Conservation (phyloP, 2,329 filamentous ascomycete species). For the Trichoderma gracile region DNA sequence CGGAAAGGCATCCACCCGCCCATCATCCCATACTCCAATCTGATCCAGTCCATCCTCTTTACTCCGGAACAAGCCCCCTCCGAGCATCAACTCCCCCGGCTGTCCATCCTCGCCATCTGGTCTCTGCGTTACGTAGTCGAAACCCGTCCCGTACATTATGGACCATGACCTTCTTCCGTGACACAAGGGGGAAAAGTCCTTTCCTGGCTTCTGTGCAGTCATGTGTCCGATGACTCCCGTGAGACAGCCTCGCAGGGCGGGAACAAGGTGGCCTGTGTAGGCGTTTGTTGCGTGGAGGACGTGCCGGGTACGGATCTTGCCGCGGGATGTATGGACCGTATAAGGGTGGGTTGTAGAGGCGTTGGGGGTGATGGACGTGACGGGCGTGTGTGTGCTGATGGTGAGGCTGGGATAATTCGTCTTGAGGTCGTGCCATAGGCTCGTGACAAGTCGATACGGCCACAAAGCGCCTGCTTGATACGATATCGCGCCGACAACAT, state of each 20-base stretch:
- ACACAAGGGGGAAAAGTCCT: slow-evolving; percentile 33
- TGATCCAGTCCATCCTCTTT: slow-evolving; percentile 46
- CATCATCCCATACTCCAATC: slow-evolving; percentile 51
- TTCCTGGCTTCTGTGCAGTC: slow-evolving; percentile 50
- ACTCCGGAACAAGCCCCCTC: slow-evolving; percentile 52
- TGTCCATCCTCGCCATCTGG: slow-evolving; percentile 36
- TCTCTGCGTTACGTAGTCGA: slow-evolving; percentile 56
- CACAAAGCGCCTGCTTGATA: slow-evolving; percentile 52
- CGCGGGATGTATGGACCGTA: slow-evolving; percentile 47
- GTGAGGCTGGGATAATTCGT: slow-evolving; percentile 38
- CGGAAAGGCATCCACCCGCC: slow-evolving; percentile 42
- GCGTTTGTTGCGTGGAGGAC: slow-evolving; percentile 62
- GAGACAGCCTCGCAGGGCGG: slow-evolving; percentile 48
- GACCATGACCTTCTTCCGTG: slow-evolving; percentile 51
- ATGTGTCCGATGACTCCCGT: slow-evolving; percentile 51
- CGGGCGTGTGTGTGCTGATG: slow-evolving; percentile 44
- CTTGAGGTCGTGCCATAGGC: slow-evolving; percentile 47
- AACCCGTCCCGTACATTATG: slow-evolving; percentile 48
- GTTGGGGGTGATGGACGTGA: slow-evolving; percentile 34
- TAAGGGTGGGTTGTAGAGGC: slow-evolving; percentile 37
- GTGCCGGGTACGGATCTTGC: slow-evolving; percentile 48
- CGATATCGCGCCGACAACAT: slow-evolving; percentile 45
- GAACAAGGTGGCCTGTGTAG: slow-evolving; percentile 53
- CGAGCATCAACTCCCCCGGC: slow-evolving; percentile 53
- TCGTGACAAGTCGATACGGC: slow-evolving; percentile 52